Base-by-base conservation (phyloP, 83 land plant genomes). In the Picea mariana region DNA sequence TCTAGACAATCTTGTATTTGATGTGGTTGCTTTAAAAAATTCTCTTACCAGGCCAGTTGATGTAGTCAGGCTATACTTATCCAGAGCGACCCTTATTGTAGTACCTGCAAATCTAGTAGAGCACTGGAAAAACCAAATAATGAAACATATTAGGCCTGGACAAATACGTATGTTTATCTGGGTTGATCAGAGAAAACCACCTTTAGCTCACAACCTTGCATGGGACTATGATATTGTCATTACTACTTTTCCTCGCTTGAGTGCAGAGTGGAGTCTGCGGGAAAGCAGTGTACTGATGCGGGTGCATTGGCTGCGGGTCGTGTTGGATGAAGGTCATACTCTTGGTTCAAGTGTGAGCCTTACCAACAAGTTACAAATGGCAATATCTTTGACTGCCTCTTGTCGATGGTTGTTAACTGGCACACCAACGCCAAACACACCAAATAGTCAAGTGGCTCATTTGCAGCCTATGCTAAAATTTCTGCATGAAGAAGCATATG, bases 221-320 rank as follows among this genome's bases (percentile, higher is more conserved):
- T 97, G 99, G 99, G 96, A 97, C 55, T 95, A 92, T 85, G 99
- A 97, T 82, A 87, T 97, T 79, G 96, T 97, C 23, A 93, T 97
- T 12, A 95, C 98, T 49, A 97, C 99, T 5, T 97, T 97, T 78
- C 85, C 72, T 63, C 87, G 96, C 40, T 83, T 97, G 78, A 97
- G 99, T 88, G 88, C 90, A 62, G 99, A 97, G 81, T 97, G 99
- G 99, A 90, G 91, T 23, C 83, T 84, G 52, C 91, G 86, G 17
- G 95, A 93, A 82, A 89, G 80, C 80, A 92, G 96, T 80, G 85
- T 89, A 40, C 52, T 97, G 80, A 90, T 87, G 92, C 93, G 91
- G 78, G 86, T 97, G 42, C 99, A 97, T 81, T 97, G 99, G 99
- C 88, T 90, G 73, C 89, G 99, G 62, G 85, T 97, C 16, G 89